Evolutionary conservation across 345 rosid genomes (phyloP).

Genomic region (Hevea brasiliensis): DNA sequence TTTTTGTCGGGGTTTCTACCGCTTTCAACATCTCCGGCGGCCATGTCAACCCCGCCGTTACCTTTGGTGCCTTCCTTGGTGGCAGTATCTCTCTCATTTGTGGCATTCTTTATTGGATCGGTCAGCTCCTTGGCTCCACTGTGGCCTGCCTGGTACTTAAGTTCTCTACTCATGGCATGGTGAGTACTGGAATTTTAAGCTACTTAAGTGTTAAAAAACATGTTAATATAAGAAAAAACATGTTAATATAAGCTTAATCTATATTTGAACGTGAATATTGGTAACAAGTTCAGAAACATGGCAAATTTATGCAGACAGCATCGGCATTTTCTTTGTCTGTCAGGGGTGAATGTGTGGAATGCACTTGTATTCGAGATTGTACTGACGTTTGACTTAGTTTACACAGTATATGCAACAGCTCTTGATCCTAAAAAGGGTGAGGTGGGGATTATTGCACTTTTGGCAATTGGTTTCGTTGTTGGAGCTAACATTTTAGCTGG

Average conservation of each 20-base stretch:
- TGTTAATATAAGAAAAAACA: no score
- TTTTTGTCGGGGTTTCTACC: constrained; percentile 1
- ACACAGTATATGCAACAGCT: background rate
- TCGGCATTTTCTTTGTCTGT: constrained; percentile 15
- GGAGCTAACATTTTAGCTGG: background rate
- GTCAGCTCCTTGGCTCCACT: constrained; percentile 17
- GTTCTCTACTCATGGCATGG: constrained; percentile 24
- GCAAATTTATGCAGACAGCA: constrained; percentile 11
- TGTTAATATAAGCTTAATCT: no score
- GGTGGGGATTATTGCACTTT: background rate
- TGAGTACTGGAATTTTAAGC: background rate
- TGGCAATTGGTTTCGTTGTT: background rate
- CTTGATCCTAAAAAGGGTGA: background rate
- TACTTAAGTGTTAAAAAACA: no score
- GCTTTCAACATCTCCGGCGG: background rate
- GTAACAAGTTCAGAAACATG: no score
- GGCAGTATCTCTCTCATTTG: background rate
- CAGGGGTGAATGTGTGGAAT: constrained; percentile 12
- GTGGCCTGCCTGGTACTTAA: constrained; percentile 26
- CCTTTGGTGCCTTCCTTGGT: background rate
- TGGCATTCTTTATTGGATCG: constrained; percentile 21
- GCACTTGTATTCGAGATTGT: background rate
- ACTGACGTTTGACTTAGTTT: background rate
- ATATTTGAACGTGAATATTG: background rate
- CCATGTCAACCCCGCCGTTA: background rate